Base-by-base conservation (phyloP, 371 early-diverging fungal species). In the Mortierella polycephala region DNA sequence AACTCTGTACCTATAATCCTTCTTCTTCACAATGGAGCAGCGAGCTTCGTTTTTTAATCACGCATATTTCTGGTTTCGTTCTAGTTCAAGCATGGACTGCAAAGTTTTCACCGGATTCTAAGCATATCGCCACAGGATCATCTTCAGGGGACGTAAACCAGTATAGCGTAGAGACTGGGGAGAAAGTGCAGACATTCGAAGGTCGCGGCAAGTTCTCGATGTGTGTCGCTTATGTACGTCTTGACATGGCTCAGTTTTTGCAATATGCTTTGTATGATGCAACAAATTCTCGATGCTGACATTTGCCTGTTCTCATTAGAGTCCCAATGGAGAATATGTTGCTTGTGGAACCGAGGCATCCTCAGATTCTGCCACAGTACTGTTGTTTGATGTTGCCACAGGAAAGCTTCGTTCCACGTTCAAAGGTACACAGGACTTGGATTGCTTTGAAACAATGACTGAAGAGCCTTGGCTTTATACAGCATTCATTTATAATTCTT, bases 341-440 rank as follows among this genome's bases (percentile, higher is more conserved):
- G 95, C 94, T 8, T 85, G 88, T 67, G 94, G 93, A 39, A 87
- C 92, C 14, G 93, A 95, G 66, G 90, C 89, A 74, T 95, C 95
- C 2, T 81, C 90, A 87, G 59, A 91, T 91, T 47, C 89, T 87
- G 69, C 92, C 87, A 77, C 82, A 88, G 69, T 84, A 86, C 50
- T 91, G 88, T 67, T 90, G 87, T 42, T 83, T 91, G 69, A 89
- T 42, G 74, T 73, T 57, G 69, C 80, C 13, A 79, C 91, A 57
- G 92, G 89, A 82, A 85, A 67, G 55, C 53, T 57, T 12, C 64
- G 62, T 41, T 59, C 46, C 23, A 69, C 67, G 11, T 73, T 59
- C 60, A 64, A 81, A 50, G 69, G 69, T 64, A 69, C 12, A 30
- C 21, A 41, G n/a, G 41, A 5, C 7, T 18, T 23, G 14, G 16